A percentile compares a stretch with the other conserved stretches of the same genome.
These are phyloP conservation scores for Apiotrichum akiyoshidainum DNA, from an alignment of 1,284 basidiomycete genomes.

Conservation along the genomic window DNA sequence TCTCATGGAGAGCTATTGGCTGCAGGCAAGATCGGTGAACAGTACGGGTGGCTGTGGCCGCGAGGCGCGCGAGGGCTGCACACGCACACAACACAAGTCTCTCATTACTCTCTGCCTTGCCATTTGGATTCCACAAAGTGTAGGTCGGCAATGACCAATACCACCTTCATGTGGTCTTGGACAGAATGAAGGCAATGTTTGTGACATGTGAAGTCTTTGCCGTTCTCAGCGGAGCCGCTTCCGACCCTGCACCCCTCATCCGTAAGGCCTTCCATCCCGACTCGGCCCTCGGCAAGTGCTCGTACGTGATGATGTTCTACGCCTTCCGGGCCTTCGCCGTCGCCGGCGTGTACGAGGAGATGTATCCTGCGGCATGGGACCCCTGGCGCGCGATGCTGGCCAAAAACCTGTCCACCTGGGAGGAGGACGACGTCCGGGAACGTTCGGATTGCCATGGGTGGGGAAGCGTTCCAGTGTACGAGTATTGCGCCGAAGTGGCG, in stretches of 20 bases:
- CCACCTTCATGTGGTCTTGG: too few relatives aligned
- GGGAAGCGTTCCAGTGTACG: constrained; percentile 31
- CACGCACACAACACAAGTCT: too few relatives aligned
- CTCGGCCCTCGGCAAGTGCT: constrained; percentile 22
- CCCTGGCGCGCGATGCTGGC: constrained; percentile 30
- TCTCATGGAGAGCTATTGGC: too few relatives aligned
- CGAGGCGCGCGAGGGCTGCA: too few relatives aligned
- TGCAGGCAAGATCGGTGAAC: too few relatives aligned
- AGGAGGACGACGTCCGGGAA: constrained; percentile 34
- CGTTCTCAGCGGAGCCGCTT: constrained; percentile 18
- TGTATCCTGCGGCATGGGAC: constrained; percentile 11
- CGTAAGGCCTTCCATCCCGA: constrained; percentile 11
- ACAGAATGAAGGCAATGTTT: too few relatives aligned
- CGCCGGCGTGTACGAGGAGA: constrained; percentile 23
- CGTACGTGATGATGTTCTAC: constrained; percentile 33
- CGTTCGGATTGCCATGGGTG: constrained; percentile 37
- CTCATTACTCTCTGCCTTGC: too few relatives aligned
- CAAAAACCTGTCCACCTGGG: constrained; percentile 31
- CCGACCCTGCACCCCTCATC: constrained; percentile 11
- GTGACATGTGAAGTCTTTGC: constrained; percentile 35
- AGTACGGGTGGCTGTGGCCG: too few relatives aligned
- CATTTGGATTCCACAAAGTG: too few relatives aligned
- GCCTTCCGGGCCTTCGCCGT: constrained; percentile 31
- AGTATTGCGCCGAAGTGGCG: constrained; percentile 30
- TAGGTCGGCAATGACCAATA: too few relatives aligned